phyloP scores from a whole-genome alignment of 129 eudicot species.

The Daucus carota region DNA sequence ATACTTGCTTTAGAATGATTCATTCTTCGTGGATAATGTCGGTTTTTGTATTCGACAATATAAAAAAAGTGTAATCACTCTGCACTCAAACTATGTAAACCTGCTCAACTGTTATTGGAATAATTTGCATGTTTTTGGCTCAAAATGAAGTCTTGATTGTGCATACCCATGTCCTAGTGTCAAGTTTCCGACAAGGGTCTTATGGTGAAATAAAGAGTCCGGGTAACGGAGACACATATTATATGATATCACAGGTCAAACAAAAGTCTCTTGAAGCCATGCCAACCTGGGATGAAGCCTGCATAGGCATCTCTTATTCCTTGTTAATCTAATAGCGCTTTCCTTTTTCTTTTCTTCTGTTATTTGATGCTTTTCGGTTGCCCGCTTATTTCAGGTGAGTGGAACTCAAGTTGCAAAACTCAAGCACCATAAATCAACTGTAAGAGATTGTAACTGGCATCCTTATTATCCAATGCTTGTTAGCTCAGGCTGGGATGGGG shows the following conservation, averaged over 20 bases:
- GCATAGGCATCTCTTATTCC: neutral
- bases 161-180: neutral
- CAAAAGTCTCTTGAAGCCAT: neutral
- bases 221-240: neutral
- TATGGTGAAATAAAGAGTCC: neutral
- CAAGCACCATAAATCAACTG: slow-evolving; percentile 66
- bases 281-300: neutral
- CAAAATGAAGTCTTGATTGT: neutral
- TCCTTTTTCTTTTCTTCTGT: neutral
- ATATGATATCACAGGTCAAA: neutral
- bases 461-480: slow-evolving; percentile 75
- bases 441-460: slow-evolving; percentile 93
- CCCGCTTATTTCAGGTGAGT: slow-evolving; percentile 40
- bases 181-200: neutral
- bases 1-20: neutral
- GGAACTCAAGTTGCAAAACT: slow-evolving; percentile 66
- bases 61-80: neutral
- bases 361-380: neutral
- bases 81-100: neutral
- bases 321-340: neutral
- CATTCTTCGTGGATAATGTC: neutral
- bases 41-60: neutral
- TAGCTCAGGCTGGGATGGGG: slow-evolving; percentile 87
- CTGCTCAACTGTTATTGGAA: neutral
- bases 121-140: neutral